A percentile compares a stretch with the other conserved stretches of the same genome.
phyloP scores from a whole-genome alignment of 495 filamentous ascomycete species.

The Penicillium canescens region DNA sequence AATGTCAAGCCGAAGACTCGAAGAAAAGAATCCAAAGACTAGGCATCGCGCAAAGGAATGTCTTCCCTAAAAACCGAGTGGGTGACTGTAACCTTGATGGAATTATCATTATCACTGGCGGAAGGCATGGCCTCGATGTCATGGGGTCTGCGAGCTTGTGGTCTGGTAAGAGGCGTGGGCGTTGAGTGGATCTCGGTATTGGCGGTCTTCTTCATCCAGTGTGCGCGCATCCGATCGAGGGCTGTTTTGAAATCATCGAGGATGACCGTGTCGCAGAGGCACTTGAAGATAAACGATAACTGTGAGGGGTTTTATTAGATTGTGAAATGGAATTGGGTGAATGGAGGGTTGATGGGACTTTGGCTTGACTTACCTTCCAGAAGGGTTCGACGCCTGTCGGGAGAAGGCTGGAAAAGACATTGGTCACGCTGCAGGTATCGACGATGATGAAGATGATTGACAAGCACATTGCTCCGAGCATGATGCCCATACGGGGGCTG shows the following conservation, averaged over 20 bases:
- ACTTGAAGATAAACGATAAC: slow-evolving; percentile 60
- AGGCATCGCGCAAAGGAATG: not conserved
- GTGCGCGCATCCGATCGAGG: slow-evolving; percentile 37
- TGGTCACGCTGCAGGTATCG: slow-evolving; percentile 40
- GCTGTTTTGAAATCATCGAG: slow-evolving; percentile 65
- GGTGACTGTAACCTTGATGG: not conserved
- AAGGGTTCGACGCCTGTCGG: slow-evolving; percentile 41
- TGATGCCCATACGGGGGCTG: slow-evolving; percentile 57
- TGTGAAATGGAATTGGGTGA: not conserved
- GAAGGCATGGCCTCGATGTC: not conserved
- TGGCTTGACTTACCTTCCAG: slow-evolving; percentile 33
- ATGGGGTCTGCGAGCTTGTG: not conserved
- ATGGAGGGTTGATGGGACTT: too few relatives aligned
- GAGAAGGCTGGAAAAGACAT: slow-evolving; percentile 26
- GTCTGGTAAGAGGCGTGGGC: not conserved
- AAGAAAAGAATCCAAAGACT: too few relatives aligned
- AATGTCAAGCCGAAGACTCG: too few relatives aligned
- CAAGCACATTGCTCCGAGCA: slow-evolving; percentile 55
- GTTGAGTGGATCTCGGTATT: not conserved
- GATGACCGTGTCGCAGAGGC: slow-evolving; percentile 57
- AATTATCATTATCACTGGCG: not conserved
- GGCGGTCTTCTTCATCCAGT: slow-evolving; percentile 26
- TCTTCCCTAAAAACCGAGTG: not conserved
- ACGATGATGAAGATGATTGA: slow-evolving; percentile 55
- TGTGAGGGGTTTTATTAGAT: slow-evolving; percentile 5